Base-by-base conservation (phyloP, 331 rosid species). In the Erythrophleum ivorense region DNA sequence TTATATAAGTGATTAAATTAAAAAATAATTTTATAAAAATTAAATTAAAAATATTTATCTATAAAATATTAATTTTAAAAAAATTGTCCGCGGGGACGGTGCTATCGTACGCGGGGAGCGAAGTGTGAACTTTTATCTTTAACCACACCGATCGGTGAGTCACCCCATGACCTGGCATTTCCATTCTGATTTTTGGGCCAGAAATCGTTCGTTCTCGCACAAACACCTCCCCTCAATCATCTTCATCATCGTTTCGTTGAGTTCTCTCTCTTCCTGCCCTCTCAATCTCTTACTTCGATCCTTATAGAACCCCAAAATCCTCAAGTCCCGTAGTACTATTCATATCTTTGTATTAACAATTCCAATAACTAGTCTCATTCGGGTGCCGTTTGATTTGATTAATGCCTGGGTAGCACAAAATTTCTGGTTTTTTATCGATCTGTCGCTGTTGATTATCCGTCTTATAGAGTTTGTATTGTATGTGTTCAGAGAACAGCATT, bases 51-150 rank as follows among this genome's bases (percentile, higher is more conserved):
- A 24, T 24, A 24, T 24, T 24, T 24, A 24, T 24, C 29, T 24
- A 24, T 24, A 24, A 24, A 24, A 24, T 24, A 24, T 24, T 24
- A 24, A 24, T 24, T 24, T 24, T 24, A 2, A 38, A 6, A 38
- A 6, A 38, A 2, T 38, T 11, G 52, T 9, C 3, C 52, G 24
- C 8, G 8, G 21, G 75, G 80, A 87, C 69, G 5, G 2, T 2
- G 77, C 78, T 57, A 48, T 29, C 45, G 46, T 60, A n/a, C 71
- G 59, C 80, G 6, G 59, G 18, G 7, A 24, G 71, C 33, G 70
- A 1, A 59, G 18, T 57, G 31, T 43, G 6, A 12, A 12, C 0
- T 7, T 73, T 16, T 34, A 4, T 34, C 33, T 14, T 13, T 76
- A 7, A 36, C 71, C 64, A 9, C 13, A 21, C 31, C 9, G 55